A percentile compares a stretch with the other conserved stretches of the same genome.
Conservation (phyloP, 208 protist species). For the Crithidia thermophila region DNA sequence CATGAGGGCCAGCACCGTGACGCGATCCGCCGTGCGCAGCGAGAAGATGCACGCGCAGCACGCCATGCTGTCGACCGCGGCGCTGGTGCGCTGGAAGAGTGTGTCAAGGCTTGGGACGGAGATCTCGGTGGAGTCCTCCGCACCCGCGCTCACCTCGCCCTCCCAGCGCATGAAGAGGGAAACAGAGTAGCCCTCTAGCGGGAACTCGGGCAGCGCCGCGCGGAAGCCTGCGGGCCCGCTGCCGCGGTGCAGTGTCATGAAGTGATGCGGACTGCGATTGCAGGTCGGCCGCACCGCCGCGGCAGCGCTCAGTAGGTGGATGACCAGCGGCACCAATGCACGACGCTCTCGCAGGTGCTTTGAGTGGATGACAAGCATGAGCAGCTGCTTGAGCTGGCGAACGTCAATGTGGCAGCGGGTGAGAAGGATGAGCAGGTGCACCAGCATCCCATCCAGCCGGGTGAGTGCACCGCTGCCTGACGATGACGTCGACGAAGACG, state of each 20-base stretch:
- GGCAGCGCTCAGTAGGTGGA: constrained; percentile 61
- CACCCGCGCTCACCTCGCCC: not conserved
- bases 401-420: constrained; percentile 67
- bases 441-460: constrained; percentile 38
- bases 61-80: not conserved
- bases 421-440: constrained; percentile 47
- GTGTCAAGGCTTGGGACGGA: not conserved
- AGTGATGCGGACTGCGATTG: constrained; percentile 22
- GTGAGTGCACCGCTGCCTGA: no score
- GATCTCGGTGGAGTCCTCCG: not conserved
- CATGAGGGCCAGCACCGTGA: constrained; percentile 35
- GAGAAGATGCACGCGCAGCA: constrained; percentile 30
- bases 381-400: constrained; percentile 77
- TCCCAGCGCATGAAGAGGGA: constrained; percentile 75
- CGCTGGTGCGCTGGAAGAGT: not conserved
- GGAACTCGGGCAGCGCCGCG: constrained; percentile 57
- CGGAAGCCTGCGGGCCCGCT: constrained; percentile 54
- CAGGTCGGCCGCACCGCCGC: not conserved
- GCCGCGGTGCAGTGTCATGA: constrained; percentile 38
- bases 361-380: constrained; percentile 62
- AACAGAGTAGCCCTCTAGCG: constrained; percentile 74
- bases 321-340: constrained; percentile 45
- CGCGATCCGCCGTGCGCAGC: constrained; percentile 29
- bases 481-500: no score
- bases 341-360: constrained; percentile 35